Conservation (phyloP, 2,329 filamentous ascomycete genomes). For the Cryphonectria japonica region DNA sequence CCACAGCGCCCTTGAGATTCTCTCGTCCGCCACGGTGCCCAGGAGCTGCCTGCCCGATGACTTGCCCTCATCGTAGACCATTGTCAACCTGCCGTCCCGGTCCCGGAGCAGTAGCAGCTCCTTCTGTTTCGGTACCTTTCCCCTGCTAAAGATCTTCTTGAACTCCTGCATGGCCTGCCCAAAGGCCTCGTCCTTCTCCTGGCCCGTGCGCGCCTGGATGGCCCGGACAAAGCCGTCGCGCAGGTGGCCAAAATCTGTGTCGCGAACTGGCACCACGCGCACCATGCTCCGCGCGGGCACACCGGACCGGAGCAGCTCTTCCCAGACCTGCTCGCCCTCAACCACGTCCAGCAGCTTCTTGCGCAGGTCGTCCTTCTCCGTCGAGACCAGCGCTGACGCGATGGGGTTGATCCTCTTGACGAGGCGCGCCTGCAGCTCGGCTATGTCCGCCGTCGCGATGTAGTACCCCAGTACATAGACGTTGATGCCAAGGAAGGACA, state of each 20-base stretch:
- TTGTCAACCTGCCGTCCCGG: constrained; percentile 64
- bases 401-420: constrained; percentile 75
- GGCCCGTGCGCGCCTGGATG: constrained; percentile 69
- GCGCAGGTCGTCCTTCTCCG: constrained; percentile 77
- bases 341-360: constrained; percentile 69
- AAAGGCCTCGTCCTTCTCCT: constrained; percentile 74
- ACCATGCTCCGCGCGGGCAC: constrained; percentile 74
- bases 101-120: constrained; percentile 76
- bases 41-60: constrained; percentile 56
- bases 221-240: constrained; percentile 89
- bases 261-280: constrained; percentile 85
- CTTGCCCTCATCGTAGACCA: constrained; percentile 66
- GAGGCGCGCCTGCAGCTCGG: constrained; percentile 76
- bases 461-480: constrained; percentile 97
- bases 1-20: constrained; percentile 83
- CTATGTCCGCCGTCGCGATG: constrained; percentile 81
- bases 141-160: constrained; percentile 79
- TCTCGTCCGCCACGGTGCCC: constrained; percentile 76
- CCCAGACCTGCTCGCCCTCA: constrained; percentile 75
- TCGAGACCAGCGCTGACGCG: constrained; percentile 81
- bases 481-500: constrained; percentile 86
- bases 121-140: constrained; percentile 78
- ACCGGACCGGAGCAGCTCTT: constrained; percentile 66
- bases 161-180: constrained; percentile 76
- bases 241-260: constrained; percentile 92